A percentile compares a stretch with the other conserved stretches of the same genome.
phyloP scores from a whole-genome alignment of 2,329 filamentous ascomycete species.

The Capronia coronata region DNA sequence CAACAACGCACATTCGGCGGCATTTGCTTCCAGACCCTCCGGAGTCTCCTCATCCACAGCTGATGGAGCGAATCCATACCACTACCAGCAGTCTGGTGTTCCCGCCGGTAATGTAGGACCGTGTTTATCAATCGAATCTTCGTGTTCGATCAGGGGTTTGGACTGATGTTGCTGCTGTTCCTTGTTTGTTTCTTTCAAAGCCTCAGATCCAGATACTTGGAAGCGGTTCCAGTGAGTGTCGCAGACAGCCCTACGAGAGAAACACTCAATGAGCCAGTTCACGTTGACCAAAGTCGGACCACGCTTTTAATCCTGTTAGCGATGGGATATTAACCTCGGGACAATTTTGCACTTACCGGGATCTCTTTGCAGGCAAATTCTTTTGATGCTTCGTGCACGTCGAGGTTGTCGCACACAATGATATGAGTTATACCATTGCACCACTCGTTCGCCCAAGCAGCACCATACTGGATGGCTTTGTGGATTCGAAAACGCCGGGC shows the following conservation, averaged over 20 bases:
- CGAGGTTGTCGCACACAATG: constrained; percentile 60
- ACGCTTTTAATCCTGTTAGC: constrained; percentile 6
- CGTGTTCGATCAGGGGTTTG: neutral
- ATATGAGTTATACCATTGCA: constrained; percentile 38
- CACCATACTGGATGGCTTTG: constrained; percentile 69
- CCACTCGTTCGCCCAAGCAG: constrained; percentile 59
- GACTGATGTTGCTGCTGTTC: neutral
- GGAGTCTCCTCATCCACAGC: neutral
- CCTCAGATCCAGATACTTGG: constrained; percentile 36
- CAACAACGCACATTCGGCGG: constrained; percentile 30
- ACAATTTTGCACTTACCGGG: constrained; percentile 39
- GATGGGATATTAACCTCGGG: neutral
- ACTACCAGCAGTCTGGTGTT: neutral
- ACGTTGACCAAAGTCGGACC: constrained; percentile 50
- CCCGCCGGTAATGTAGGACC: neutral
- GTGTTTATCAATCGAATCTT: neutral
- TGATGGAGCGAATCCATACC: too few species aligned
- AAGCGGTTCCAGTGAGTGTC: constrained; percentile 57
- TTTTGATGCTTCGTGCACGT: constrained; percentile 12
- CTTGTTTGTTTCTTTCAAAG: neutral
- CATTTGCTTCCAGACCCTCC: neutral
- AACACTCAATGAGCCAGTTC: constrained; percentile 62
- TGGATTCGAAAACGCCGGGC: constrained; percentile 64
- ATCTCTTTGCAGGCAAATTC: constrained; percentile 7
- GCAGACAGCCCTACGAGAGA: constrained; percentile 52